Evolutionary conservation across 768 basidiomycete genomes (phyloP), one percentile per base, ranked within the genome.

Genomic region (Kwoniella botswanensis): DNA sequence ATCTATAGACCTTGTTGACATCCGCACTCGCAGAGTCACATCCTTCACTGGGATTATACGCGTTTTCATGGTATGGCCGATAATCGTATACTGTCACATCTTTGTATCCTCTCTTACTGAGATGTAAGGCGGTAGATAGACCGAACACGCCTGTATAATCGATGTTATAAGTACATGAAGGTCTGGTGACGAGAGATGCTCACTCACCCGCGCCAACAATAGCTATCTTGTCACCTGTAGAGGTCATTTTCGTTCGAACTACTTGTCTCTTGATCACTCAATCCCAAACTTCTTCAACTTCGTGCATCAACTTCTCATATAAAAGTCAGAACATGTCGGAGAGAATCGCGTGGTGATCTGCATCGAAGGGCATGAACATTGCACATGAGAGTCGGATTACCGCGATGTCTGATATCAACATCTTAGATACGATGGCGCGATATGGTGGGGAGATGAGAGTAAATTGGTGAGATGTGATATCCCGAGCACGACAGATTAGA

Each of bases 1-100:
- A 74, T 15, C 75, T 70, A 42, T 71, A 76, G 65, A 76, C 71
- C 65, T 76, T 76, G 73, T 76, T 76, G 9, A 74, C 68, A 59
- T 76, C 73, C 29, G 73, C 65, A 50, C 65, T 68, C 1, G 74
- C 76, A 7, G 67, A 67, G 35, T 77, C 76, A 62, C 76, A 77
- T 2, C 76, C 76, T 52, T 70, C 58, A 11, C 56, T 29, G 10
- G 76, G 73, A 50, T 72, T 67, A 65, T 74, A 77, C 12, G 71
- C 71, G 58, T 74, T 74, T 17, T 68, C 56, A 53, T 70, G 60
- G 26, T 74, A 77, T 11, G 68, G 67, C 43, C 74, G 76, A 46
- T 72, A 71, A 59, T 77, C 76, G 29, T 53, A 67, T 7, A 76
- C 66, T 2, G 70, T 73, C 15, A 71, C 74, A 46, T 73, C 70